These are phyloP conservation scores for Linnemannia schmuckeri DNA, from an alignment of 192 early-diverging fungal genomes.

Conservation along the genomic window DNA sequence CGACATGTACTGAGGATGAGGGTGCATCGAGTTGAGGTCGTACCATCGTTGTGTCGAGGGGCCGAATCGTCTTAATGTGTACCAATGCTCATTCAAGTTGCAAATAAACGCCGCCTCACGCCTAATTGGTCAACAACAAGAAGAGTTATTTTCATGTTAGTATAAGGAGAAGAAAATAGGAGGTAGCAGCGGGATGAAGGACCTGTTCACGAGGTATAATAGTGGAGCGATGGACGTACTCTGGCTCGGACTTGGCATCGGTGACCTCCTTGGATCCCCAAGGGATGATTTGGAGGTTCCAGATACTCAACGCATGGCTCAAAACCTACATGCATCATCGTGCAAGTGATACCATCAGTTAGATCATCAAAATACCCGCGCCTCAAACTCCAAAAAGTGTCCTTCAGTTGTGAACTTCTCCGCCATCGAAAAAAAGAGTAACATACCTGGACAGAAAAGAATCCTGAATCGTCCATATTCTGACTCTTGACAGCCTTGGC, in stretches of 20 bases:
- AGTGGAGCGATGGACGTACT: constrained; percentile 48
- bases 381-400: too few relatives aligned
- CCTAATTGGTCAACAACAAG: constrained; percentile 33
- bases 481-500: constrained; percentile 44
- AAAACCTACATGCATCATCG: constrained; percentile 36
- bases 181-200: neutral
- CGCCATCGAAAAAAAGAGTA: neutral
- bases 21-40: constrained; percentile 75
- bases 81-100: constrained; percentile 74
- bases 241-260: constrained; percentile 64
- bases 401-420: too few relatives aligned
- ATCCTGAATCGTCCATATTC: constrained; percentile 75
- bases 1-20: constrained; percentile 69
- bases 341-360: too few relatives aligned
- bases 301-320: constrained; percentile 57
- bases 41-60: constrained; percentile 76
- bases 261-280: constrained; percentile 61
- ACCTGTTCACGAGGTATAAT: neutral
- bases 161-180: neutral
- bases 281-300: constrained; percentile 68
- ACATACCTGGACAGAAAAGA: constrained; percentile 77
- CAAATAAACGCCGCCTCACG: constrained; percentile 77
- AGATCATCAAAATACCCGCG: too few relatives aligned
- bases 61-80: constrained; percentile 77
- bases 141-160: neutral